phyloP scores from a whole-genome alignment of 1,284 basidiomycete species.

The Xerocomus minutiporus region DNA sequence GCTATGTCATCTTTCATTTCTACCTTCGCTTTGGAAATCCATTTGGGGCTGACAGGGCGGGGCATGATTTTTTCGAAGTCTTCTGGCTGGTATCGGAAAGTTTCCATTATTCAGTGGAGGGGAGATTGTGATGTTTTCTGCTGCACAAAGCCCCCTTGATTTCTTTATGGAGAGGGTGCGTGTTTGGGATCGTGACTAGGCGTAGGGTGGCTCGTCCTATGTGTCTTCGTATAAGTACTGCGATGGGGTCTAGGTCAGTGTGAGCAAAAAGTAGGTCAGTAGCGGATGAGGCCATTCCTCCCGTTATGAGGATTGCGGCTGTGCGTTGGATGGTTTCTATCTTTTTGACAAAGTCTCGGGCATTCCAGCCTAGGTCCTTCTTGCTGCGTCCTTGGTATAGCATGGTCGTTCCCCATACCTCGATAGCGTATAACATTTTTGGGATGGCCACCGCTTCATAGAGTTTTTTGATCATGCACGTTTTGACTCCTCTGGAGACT shows the following conservation, averaged over 20 bases:
- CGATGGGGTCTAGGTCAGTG: slow-evolving; percentile 17
- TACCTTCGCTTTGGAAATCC: too few relatives aligned
- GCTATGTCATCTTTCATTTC: too few relatives aligned
- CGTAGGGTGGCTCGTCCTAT: slow-evolving; percentile 4
- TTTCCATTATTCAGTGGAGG: too few relatives aligned
- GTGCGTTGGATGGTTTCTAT: neutral
- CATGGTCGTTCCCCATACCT: neutral
- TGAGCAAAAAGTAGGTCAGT: slow-evolving; percentile 21
- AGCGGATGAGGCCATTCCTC: neutral
- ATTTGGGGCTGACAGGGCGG: too few relatives aligned
- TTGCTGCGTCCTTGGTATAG: neutral
- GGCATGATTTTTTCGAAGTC: too few relatives aligned
- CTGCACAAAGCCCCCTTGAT: too few relatives aligned
- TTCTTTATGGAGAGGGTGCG: slow-evolving; percentile 9
- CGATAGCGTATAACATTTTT: slow-evolving; percentile 24
- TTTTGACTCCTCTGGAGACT: neutral
- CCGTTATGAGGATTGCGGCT: neutral
- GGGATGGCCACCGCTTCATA: slow-evolving; percentile 26
- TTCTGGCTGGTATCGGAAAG: too few relatives aligned
- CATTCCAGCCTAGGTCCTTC: neutral
- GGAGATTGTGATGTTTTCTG: too few relatives aligned
- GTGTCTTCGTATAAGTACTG: slow-evolving; percentile 6
- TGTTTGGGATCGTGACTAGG: slow-evolving; percentile 4
- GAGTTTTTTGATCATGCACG: slow-evolving; percentile 8
- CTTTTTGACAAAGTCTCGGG: neutral